A percentile compares a stretch with the other conserved stretches of the same genome.
Conservation (phyloP, 192 early-diverging fungal genomes). For the Funneliformis geosporum region DNA sequence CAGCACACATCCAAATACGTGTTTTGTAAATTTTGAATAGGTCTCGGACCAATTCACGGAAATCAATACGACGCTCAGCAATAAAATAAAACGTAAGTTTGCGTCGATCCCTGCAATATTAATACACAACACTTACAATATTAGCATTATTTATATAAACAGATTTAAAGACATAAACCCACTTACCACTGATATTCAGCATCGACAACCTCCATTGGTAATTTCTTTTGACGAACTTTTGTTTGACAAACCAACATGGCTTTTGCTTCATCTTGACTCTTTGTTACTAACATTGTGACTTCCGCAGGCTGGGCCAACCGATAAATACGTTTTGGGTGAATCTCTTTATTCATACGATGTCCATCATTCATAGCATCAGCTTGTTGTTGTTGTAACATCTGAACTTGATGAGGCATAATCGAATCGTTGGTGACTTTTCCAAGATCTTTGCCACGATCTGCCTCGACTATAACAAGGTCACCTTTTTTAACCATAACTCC, state of each 20-base stretch:
- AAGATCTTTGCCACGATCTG: conserved; percentile 87
- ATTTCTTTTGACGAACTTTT: conserved; percentile 86
- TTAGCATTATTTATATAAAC: background rate
- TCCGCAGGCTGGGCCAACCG: conserved; percentile 78
- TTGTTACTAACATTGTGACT: conserved; percentile 74
- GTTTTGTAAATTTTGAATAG: conserved; percentile 98
- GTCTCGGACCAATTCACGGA: conserved; percentile 92
- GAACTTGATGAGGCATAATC: conserved; percentile 58
- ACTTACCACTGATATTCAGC: conserved; percentile 96
- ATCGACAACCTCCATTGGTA: conserved; percentile 95
- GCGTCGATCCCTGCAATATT: conserved; percentile 74
- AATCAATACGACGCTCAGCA: conserved; percentile 92
- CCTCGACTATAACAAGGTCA: conserved; percentile 85
- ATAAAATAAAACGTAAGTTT: conserved; percentile 98
- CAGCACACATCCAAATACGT: conserved; percentile 91
- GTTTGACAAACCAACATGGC: conserved; percentile 84
- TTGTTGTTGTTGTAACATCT: conserved; percentile 47
- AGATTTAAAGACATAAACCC: background rate
- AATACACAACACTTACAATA: background rate
- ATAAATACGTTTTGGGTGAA: conserved; percentile 91
- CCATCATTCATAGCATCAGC: conserved; percentile 51
- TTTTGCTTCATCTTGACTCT: conserved; percentile 88
- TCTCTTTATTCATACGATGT: conserved; percentile 61
- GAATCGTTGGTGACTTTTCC: conserved; percentile 82
- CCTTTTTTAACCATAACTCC: conserved; percentile 56